These are phyloP conservation scores for Rubroboletus satanas DNA, from an alignment of 768 basidiomycete species.

Conservation along the genomic window DNA sequence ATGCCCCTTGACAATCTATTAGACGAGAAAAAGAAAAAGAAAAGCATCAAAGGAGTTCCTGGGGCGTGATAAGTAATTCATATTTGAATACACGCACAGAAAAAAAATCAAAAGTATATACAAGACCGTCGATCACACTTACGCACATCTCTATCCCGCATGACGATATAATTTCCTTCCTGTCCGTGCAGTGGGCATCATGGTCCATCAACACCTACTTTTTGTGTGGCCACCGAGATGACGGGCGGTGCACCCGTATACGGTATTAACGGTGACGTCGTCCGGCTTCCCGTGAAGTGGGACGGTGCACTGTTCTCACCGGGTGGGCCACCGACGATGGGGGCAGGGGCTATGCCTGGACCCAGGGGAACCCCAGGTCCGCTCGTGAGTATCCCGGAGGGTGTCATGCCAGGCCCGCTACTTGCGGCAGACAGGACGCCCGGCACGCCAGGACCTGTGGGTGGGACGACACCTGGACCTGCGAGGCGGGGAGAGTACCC, in stretches of 20 bases:
- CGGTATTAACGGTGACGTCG: conserved; percentile 25
- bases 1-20: conserved; percentile 3
- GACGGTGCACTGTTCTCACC: conserved; percentile 11
- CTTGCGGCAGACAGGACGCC: conserved; percentile 20
- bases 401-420: conserved; percentile 19
- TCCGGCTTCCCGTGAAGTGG: conserved; percentile 15
- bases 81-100: not conserved
- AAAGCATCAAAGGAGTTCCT: conserved; percentile 1
- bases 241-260: conserved; percentile 9
- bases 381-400: conserved; percentile 27
- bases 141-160: not conserved
- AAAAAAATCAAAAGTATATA: not conserved
- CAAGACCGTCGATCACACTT: not conserved
- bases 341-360: conserved; percentile 26
- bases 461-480: conserved; percentile 29
- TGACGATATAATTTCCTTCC: not conserved
- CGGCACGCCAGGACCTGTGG: conserved; percentile 26
- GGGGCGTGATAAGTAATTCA: not conserved
- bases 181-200: not conserved
- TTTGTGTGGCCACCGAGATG: conserved; percentile 11
- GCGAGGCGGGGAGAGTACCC: conserved; percentile 29
- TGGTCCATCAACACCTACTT: conserved; percentile 20
- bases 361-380: conserved; percentile 29
- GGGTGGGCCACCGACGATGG: conserved; percentile 1
- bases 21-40: not conserved